Conservation (phyloP, 768 basidiomycete genomes). For the Tulasnella sp. region DNA sequence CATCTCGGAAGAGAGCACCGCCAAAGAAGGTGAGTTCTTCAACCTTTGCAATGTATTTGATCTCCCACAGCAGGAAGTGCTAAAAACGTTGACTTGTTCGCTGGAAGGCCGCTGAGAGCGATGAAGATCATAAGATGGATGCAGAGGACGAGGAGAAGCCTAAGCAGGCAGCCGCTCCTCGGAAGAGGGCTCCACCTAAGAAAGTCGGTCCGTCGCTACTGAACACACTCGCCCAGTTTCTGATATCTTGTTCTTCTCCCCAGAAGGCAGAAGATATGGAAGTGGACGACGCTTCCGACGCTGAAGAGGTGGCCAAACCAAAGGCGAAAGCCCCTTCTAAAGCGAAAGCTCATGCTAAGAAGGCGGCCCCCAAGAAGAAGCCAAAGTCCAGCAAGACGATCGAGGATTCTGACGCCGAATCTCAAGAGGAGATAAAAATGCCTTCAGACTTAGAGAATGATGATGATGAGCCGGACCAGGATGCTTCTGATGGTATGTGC, state of each 20-base stretch:
- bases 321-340: constrained; percentile 22
- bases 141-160: constrained; percentile 25
- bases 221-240: neutral
- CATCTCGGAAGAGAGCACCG: constrained; percentile 28
- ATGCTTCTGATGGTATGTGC: constrained; percentile 8
- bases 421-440: constrained; percentile 33
- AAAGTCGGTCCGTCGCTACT: constrained; percentile 24
- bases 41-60: no score
- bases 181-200: constrained; percentile 32
- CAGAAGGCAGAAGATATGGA: neutral
- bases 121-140: neutral
- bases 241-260: neutral
- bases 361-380: constrained; percentile 29
- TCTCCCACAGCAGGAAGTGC: no score
- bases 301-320: constrained; percentile 22
- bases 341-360: constrained; percentile 32
- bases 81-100: no score
- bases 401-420: neutral
- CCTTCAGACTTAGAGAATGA: constrained; percentile 36
- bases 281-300: constrained; percentile 15
- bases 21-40: constrained; percentile 22
- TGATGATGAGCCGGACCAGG: constrained; percentile 34
- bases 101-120: neutral
- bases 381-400: constrained; percentile 24
- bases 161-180: constrained; percentile 34